Evolutionary conservation across 2,329 filamentous ascomycete genomes (phyloP).

Genomic region (Cryphonectria radicalis): DNA sequence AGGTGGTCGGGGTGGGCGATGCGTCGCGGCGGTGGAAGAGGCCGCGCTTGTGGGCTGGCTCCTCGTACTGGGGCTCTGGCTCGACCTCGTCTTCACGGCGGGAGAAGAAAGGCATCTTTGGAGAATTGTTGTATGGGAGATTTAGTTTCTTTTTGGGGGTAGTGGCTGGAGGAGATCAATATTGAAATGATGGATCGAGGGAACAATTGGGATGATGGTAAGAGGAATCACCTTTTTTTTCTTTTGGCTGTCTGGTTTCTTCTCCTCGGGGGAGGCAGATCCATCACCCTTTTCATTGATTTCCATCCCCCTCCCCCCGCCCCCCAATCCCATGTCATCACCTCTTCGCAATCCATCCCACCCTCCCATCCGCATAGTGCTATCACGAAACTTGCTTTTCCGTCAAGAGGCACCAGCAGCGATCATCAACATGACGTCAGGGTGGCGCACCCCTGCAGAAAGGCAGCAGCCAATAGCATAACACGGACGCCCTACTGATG

Average conservation of each 20-base stretch:
- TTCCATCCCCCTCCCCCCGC: constrained; percentile 1
- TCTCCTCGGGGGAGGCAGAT: neutral
- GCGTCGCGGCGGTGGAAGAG: constrained; percentile 37
- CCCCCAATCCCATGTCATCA: neutral
- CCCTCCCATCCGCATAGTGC: neutral
- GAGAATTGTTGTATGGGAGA: neutral
- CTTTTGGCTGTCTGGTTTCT: neutral
- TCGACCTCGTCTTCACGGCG: constrained; percentile 38
- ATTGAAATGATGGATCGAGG: neutral
- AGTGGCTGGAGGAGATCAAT: neutral
- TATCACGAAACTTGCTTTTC: constrained; percentile 27
- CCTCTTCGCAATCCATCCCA: neutral
- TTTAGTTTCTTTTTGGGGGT: neutral
- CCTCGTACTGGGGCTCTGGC: constrained; percentile 38
- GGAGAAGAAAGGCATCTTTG: constrained; percentile 43
- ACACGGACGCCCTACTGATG: constrained; percentile 23
- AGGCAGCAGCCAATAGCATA: constrained; percentile 32
- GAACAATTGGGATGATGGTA: neutral
- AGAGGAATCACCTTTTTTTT: neutral
- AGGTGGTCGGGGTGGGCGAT: constrained; percentile 35
- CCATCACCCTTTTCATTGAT: constrained; percentile 22
- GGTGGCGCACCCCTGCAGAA: neutral
- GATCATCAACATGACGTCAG: constrained; percentile 35
- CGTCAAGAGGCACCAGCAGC: neutral
- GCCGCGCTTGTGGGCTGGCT: constrained; percentile 36